phyloP scores from a whole-genome alignment of 306 rosid genomes.

The Corylus americana region DNA sequence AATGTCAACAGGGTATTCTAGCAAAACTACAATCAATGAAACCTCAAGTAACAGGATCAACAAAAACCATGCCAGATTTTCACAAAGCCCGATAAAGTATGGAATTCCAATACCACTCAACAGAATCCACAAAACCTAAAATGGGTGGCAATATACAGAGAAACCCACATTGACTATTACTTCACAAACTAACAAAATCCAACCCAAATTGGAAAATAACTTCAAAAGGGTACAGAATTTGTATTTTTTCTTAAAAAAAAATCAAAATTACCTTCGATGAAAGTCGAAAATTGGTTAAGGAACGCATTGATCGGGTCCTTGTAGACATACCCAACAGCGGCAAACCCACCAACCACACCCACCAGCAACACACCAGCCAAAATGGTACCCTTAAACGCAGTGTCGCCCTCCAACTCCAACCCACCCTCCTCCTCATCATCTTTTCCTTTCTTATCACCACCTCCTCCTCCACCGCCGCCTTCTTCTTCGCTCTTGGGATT shows the following conservation, averaged over 20 bases:
- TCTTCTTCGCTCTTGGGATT: slow-evolving; percentile 41
- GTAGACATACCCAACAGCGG: slow-evolving; percentile 70
- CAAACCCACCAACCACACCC: slow-evolving; percentile 84
- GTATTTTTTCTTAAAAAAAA: not conserved
- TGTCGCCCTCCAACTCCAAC: slow-evolving; percentile 25
- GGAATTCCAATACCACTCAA: not conserved
- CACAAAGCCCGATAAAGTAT: not conserved
- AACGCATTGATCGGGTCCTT: slow-evolving; percentile 72
- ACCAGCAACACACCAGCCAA: slow-evolving; percentile 74
- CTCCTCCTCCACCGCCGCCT: not conserved
- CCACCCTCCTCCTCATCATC: not conserved
- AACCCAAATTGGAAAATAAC: not conserved
- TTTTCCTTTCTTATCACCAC: not conserved
- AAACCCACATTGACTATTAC: not conserved
- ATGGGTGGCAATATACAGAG: not conserved
- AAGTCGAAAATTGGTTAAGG: slow-evolving; percentile 63
- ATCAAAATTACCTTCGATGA: slow-evolving; percentile 62
- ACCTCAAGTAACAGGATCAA: not conserved
- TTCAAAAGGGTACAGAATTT: not conserved
- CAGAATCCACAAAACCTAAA: not conserved
- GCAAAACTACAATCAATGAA: not conserved
- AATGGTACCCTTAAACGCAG: slow-evolving; percentile 74
- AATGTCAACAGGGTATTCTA: not conserved
- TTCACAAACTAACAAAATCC: not conserved
- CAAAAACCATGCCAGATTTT: not conserved